Conservation (phyloP, 352 stramenopile genomes). For the Globisporangium middletonii region DNA sequence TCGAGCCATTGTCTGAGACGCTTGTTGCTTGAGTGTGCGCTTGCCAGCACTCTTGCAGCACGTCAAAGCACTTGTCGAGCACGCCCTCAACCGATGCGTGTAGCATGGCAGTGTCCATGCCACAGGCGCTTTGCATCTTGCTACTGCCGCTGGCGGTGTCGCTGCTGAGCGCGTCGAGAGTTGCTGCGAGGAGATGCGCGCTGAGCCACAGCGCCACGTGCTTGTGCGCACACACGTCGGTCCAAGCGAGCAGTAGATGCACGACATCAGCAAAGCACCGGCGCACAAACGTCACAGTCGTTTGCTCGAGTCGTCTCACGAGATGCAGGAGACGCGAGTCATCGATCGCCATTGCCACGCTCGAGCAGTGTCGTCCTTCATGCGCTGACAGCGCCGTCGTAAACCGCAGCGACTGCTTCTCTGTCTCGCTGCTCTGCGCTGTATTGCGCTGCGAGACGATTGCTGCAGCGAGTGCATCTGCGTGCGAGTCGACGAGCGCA, state of each 20-base stretch:
- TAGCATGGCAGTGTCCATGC: not conserved
- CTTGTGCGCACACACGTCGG: not conserved
- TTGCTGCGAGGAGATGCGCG: slow-evolving; percentile 27
- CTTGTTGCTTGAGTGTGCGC: slow-evolving; percentile 15
- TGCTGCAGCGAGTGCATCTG: not conserved
- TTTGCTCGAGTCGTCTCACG: slow-evolving; percentile 21
- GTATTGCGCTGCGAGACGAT: too few species aligned
- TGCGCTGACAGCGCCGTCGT: not conserved
- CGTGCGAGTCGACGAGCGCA: slow-evolving; percentile 45
- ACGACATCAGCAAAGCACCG: slow-evolving; percentile 5
- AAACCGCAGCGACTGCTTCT: slow-evolving; percentile 6
- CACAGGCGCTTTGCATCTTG: not conserved
- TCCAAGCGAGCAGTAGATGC: slow-evolving; percentile 7
- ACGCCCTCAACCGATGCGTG: slow-evolving; percentile 18
- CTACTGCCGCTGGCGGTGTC: not conserved
- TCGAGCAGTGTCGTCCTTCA: too few species aligned
- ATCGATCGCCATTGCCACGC: too few species aligned
- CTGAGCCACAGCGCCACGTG: slow-evolving; percentile 40
- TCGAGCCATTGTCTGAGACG: slow-evolving; percentile 21
- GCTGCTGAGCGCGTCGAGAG: slow-evolving; percentile 16
- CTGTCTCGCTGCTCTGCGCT: not conserved
- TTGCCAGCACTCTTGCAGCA: slow-evolving; percentile 42
- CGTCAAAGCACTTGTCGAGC: slow-evolving; percentile 33
- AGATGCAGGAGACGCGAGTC: slow-evolving; percentile 1
- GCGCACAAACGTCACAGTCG: slow-evolving; percentile 11